Conservation (phyloP, 2,329 filamentous ascomycete genomes). For the Scopulariopsis brevicaulis region DNA sequence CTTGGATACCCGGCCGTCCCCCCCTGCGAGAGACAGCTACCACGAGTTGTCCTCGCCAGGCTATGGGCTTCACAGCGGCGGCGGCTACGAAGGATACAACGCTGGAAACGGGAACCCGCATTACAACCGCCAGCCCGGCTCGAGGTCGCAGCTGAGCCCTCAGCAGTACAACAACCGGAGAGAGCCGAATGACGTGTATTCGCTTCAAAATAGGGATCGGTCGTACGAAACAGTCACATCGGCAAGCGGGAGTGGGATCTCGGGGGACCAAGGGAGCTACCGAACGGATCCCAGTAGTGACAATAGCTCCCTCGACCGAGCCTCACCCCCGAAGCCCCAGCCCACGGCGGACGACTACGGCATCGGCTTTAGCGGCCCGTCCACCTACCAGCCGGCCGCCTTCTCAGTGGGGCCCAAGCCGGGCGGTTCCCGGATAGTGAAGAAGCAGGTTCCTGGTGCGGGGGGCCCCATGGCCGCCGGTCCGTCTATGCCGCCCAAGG, state of each 20-base stretch:
- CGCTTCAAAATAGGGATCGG: conserved; percentile 54
- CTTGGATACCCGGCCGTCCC: conserved; percentile 16
- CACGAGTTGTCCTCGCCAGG: conserved; percentile 1
- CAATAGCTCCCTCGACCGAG: conserved; percentile 79
- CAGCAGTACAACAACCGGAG: conserved; percentile 26
- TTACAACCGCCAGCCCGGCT: conserved; percentile 10
- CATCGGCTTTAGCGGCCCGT: conserved; percentile 38
- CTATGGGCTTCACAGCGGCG: conserved; percentile 10
- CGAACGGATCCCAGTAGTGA: conserved; percentile 86
- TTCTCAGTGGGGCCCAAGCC: conserved; percentile 20
- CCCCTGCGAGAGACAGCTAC: conserved; percentile 26
- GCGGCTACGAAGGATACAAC: conserved; percentile 8
- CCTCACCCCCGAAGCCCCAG: conserved; percentile 41
- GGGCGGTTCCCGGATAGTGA: conserved; percentile 1
- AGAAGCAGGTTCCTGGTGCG: conserved; percentile 2
- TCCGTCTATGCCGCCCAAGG: background rate
- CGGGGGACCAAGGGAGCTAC: conserved; percentile 65
- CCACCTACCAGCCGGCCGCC: conserved; percentile 27
- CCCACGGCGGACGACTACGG: conserved; percentile 51
- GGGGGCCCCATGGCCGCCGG: background rate
- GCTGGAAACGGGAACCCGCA: background rate
- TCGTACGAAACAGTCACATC: conserved; percentile 84
- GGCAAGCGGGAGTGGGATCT: conserved; percentile 60
- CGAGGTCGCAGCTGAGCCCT: conserved; percentile 33
- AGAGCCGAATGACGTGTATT: conserved; percentile 34